A percentile compares a stretch with the other conserved stretches of the same genome.
phyloP scores from a whole-genome alignment of 164 flowering plant species.

The Litsea cubeba region DNA sequence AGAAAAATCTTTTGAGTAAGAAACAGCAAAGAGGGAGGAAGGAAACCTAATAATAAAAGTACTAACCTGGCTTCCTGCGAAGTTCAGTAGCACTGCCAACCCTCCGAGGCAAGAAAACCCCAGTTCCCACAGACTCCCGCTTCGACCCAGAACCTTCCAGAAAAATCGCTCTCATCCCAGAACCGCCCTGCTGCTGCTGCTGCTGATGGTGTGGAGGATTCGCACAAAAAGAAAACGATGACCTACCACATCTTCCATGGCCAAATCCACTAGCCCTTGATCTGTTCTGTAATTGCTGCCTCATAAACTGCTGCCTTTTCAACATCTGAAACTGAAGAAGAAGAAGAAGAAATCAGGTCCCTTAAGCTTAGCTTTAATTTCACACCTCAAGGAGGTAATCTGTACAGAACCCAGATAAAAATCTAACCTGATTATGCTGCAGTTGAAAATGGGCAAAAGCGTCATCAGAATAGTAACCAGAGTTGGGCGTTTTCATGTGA shows the following conservation, averaged over 20 bases:
- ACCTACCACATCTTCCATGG: conserved; percentile 13
- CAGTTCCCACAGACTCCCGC: conserved; percentile 51
- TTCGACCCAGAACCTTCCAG: conserved; percentile 39
- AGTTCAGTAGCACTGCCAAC: conserved; percentile 25
- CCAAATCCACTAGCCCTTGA: conserved; percentile 10
- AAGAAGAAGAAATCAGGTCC: background rate
- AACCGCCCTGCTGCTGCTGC: conserved; percentile 15
- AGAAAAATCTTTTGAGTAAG: background rate
- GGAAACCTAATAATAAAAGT: background rate
- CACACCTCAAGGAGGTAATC: background rate
- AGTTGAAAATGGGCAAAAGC: conserved; percentile 37
- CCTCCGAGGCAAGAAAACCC: conserved; percentile 64
- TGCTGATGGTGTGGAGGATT: conserved; percentile 44
- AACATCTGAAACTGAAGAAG: conserved; percentile 40
- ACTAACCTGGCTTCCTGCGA: conserved; percentile 50
- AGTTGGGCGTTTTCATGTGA: conserved; percentile 15
- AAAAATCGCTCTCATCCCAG: conserved; percentile 54
- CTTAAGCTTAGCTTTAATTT: background rate
- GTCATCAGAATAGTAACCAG: conserved; percentile 19
- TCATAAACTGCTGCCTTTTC: conserved; percentile 43
- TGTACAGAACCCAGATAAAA: background rate
- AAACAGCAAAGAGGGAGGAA: background rate
- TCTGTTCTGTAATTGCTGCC: conserved; percentile 19
- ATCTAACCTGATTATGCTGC: conserved; percentile 36
- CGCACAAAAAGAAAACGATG: conserved; percentile 48